A percentile compares a stretch with the other conserved stretches of the same genome.
Evolutionary conservation across 768 basidiomycete genomes (phyloP).

Genomic region (Lactarius evosmus): DNA sequence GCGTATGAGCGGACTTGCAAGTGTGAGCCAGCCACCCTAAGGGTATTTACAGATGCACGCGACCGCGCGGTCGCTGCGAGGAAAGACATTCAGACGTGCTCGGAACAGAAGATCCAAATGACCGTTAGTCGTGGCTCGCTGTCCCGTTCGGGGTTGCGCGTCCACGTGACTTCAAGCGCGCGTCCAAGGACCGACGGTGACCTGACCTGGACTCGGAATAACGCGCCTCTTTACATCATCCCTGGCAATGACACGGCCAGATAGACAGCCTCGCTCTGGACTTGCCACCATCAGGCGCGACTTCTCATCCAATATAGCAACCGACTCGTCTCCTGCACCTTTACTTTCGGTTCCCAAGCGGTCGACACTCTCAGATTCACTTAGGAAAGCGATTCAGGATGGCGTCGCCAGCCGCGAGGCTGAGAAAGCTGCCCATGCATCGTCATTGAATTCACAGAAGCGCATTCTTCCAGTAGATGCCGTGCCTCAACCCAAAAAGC

Average conservation of each 20-base stretch:
- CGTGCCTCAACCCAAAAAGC: conserved; percentile 16
- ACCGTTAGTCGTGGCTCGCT: not conserved
- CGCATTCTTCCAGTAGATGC: conserved; percentile 24
- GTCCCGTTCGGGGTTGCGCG: not conserved
- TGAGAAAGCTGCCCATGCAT: conserved; percentile 4
- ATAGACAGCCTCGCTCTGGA: conserved; percentile 47
- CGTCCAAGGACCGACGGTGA: not conserved
- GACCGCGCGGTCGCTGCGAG: conserved; percentile 4
- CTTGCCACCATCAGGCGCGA: conserved; percentile 59
- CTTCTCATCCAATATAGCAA: conserved; percentile 45
- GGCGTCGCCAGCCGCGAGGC: conserved; percentile 26
- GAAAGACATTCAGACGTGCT: conserved; percentile 12
- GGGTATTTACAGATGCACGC: not conserved
- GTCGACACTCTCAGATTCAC: conserved; percentile 26
- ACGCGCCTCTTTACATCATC: conserved; percentile 7
- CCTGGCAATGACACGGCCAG: conserved; percentile 10
- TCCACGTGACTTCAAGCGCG: conserved; percentile 13
- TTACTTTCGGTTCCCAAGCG: conserved; percentile 44
- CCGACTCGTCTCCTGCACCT: conserved; percentile 33
- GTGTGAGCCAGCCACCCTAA: not conserved
- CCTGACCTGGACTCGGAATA: not conserved
- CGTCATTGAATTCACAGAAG: conserved; percentile 29
- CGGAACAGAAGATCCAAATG: not conserved
- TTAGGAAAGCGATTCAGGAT: conserved; percentile 26
- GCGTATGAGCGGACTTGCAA: conserved; percentile 16